Evolutionary conservation across 2,329 filamentous ascomycete species (phyloP), one percentile per base, ranked within the genome.

Genomic region (Colletotrichum sp.): DNA sequence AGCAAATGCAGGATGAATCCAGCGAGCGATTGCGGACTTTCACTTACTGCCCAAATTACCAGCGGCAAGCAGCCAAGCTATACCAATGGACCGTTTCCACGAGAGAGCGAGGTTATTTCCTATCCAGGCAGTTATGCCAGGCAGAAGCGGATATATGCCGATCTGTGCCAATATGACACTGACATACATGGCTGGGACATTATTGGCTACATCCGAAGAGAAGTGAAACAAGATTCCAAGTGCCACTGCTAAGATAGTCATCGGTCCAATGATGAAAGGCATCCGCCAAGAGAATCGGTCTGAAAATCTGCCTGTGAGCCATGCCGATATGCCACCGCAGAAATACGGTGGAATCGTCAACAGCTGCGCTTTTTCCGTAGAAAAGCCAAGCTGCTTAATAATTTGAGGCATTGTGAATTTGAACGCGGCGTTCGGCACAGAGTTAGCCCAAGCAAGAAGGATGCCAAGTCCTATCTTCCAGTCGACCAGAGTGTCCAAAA

Each of bases 381-480:
- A 80, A 74, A 84, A 87, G 0, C 86, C 85, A 81, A 87, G 84
- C 6, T 81, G 81, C 57, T 81, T 79, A 55, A 86, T 86, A 68
- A 87, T 87, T 28, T 82, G 80, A 0, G 85, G 85, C 71, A 81
- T 75, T 18, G 79, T 79, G 65, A 83, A 81, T 34, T 79, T 81
- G 71, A 82, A 77, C 0, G 81, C 83, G 73, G 84, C 81, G 48
- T 81, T 83, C 4, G 82, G 81, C 2, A 85, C 83, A 0, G 84
- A 79, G 65, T 86, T 86, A 65, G 83, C 85, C 83, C 83, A 85
- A 72, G 83, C 85, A 72, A 84, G 82, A 24, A 89, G 77, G 6
- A 84, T 84, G 1, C 88, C 77, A 7, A 83, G 79, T 34, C 83
- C 84, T 6, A 83, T 83, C 78, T 89, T 87, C 85, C 86, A 88